Base-by-base conservation (phyloP, 331 rosid species). In the Prunus yedoensis region DNA sequence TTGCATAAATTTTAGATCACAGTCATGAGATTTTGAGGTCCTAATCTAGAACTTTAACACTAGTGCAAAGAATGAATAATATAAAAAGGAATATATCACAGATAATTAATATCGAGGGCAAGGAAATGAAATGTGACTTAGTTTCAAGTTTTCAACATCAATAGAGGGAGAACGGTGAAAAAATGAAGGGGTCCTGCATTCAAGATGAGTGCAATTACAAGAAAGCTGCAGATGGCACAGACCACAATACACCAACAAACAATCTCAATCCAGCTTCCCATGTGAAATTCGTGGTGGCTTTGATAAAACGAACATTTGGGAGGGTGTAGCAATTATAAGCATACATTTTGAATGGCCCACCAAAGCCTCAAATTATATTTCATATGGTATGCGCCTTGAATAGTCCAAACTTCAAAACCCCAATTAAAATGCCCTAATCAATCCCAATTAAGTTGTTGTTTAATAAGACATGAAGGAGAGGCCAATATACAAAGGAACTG, bases 201-300 rank as follows among this genome's bases (percentile, higher is more conserved):
- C 30, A 62, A 15, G 21, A 62, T 30, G 0, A 14, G 28, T 30
- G 45, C 30, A 30, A 62, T 10, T 64, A 0, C 6, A 28, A 32
- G 28, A 38, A 17, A 63, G 27, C 68, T 63, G 3, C 66, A 61
- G 17, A 61, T 14, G 45, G 13, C 7, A 59, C 4, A 25, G 28
- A 59, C 65, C 32, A 59, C 8, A 16, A 2, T 7, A 9, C 12
- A 15, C 14, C 8, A 27, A 45, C 21, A 68, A 68, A 14, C 2
- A 25, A 54, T 30, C 27, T 60, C 51, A 9, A 20, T 8, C 71
- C 23, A 27, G 41, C 58, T 35, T 77, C 70, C 47, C 47, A 78
- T 27, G 66, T 61, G 70, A 78, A 70, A 61, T 17, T 59, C 67
- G 27, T 52, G 67, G 43, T 41, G 67, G 21, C 25, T 13, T 13